Evolutionary conservation across 331 rosid species (phyloP).

Genomic region (Rosa hybrid): DNA sequence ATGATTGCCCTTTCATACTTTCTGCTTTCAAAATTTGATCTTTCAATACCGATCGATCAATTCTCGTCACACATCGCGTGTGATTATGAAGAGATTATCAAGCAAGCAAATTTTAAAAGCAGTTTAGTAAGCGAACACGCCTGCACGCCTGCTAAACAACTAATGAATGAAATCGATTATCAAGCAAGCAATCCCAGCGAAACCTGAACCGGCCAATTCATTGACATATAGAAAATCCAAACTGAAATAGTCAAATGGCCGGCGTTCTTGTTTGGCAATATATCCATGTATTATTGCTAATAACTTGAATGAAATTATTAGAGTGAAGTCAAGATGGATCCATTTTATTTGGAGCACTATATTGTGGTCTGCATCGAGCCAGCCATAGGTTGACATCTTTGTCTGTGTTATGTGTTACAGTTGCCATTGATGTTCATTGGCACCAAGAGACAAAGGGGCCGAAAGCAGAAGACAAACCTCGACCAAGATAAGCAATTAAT

Average conservation of each 20-base stretch:
- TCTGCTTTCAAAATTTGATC: too few relatives aligned
- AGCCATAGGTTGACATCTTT: background rate
- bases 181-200: background rate
- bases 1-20: too few relatives aligned
- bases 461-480: conserved; percentile 52
- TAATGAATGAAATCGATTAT: background rate
- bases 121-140: too few relatives aligned
- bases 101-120: background rate
- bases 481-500: conserved; percentile 19
- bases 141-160: background rate
- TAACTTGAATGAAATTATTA: background rate
- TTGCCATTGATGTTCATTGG: conserved; percentile 22
- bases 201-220: background rate
- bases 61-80: too few relatives aligned
- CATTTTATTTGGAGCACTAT: conserved; percentile 10
- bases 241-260: background rate
- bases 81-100: background rate
- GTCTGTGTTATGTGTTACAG: conserved; percentile 11
- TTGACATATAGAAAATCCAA: background rate
- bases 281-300: background rate
- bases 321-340: conserved; percentile 4
- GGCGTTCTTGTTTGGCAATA: background rate
- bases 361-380: background rate
- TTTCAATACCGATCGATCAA: too few relatives aligned
- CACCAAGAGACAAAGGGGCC: conserved; percentile 46